A percentile compares a stretch with the other conserved stretches of the same genome.
phyloP scores from a whole-genome alignment of 148 eudicot genomes.

The Heliosperma pusillum region DNA sequence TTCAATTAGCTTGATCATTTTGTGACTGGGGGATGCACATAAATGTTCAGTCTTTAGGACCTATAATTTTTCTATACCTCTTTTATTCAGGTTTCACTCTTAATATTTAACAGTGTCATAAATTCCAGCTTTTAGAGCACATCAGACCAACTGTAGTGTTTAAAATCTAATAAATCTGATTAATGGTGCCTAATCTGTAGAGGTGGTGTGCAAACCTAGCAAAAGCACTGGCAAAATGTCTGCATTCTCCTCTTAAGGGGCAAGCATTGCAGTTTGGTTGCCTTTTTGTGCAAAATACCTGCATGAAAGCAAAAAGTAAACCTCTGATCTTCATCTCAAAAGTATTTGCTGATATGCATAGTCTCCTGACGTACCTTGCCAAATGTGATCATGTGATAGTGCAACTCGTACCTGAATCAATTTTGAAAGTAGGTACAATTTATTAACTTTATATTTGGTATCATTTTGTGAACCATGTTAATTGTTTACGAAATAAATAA shows the following conservation, averaged over 20 bases:
- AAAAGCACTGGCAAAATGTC: constrained; percentile 98
- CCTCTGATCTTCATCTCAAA: constrained; percentile 7
- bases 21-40: background rate
- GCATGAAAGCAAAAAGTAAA: constrained; percentile 23
- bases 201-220: constrained; percentile 59
- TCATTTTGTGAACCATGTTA: constrained; percentile 8
- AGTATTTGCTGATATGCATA: background rate
- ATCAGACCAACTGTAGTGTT: no score
- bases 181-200: background rate
- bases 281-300: constrained; percentile 97
- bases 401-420: constrained; percentile 76
- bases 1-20: background rate
- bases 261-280: constrained; percentile 98
- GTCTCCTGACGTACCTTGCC: constrained; percentile 64
- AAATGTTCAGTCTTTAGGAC: background rate
- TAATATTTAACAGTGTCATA: no score
- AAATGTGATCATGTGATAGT: constrained; percentile 97
- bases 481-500: constrained; percentile 10
- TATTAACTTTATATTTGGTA: constrained; percentile 4
- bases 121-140: no score
- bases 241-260: constrained; percentile 94
- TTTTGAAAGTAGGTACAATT: constrained; percentile 14
- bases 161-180: background rate
- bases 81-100: no score
- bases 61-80: no score